These are phyloP conservation scores for Penicillium palitans DNA, from an alignment of 2,329 filamentous ascomycete genomes.

Conservation along the genomic window DNA sequence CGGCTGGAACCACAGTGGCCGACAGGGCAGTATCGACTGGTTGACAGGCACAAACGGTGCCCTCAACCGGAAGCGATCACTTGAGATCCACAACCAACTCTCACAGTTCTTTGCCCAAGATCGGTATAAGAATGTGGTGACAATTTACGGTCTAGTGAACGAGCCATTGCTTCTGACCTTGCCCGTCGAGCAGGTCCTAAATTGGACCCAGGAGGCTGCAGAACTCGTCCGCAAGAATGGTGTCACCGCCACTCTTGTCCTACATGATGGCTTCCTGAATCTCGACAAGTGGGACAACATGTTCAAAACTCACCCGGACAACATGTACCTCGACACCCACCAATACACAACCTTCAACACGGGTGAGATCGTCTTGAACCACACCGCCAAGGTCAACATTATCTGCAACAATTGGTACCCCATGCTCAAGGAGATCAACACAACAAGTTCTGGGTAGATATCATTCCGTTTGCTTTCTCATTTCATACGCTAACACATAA, in stretches of 20 bases:
- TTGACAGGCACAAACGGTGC: conserved; percentile 84
- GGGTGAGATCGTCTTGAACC: conserved; percentile 76
- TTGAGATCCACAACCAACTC: conserved; percentile 83
- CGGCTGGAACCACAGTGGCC: conserved; percentile 95
- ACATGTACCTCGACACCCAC: conserved; percentile 88
- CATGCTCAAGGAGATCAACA: conserved; percentile 71
- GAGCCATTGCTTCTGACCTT: conserved; percentile 85
- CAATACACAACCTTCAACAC: conserved; percentile 98
- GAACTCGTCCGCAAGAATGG: conserved; percentile 74
- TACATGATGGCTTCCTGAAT: conserved; percentile 94
- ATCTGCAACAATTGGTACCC: conserved; percentile 84
- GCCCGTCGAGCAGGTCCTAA: conserved; percentile 63
- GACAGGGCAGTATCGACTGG: conserved; percentile 79
- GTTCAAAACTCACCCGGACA: conserved; percentile 66
- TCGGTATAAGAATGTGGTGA: conserved; percentile 86
- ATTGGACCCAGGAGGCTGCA: conserved; percentile 77
- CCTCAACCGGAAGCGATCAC: conserved; percentile 74
- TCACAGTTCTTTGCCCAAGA: conserved; percentile 91
- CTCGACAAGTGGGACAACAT: conserved; percentile 86
- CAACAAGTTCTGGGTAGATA: conserved; percentile 65
- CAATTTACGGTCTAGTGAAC: conserved; percentile 92
- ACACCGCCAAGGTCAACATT: conserved; percentile 80
- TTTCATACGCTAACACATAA: conserved; percentile 7
- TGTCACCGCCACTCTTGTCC: conserved; percentile 70
- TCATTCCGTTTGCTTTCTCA: not conserved